A percentile compares a stretch with the other conserved stretches of the same genome.
Conservation (phyloP, 2,329 filamentous ascomycete genomes). For the Elsinoe necatrix region DNA sequence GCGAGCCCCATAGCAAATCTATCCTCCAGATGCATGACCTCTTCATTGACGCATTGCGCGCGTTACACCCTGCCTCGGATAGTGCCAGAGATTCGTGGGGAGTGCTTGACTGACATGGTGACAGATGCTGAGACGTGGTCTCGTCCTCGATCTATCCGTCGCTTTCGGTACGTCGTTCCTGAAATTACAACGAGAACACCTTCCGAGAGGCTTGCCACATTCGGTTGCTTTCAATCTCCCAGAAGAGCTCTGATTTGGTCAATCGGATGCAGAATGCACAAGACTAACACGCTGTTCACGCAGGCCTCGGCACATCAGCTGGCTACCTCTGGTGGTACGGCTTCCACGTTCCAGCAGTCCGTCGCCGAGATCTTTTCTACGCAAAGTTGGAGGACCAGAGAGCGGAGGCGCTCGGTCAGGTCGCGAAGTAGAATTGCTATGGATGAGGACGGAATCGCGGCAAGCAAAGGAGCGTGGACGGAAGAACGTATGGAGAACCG, state of each 20-base stretch:
- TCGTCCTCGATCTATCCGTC: conserved; percentile 59
- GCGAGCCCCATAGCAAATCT: background rate
- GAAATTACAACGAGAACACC: background rate
- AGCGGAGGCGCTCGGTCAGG: conserved; percentile 39
- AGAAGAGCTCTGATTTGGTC: background rate
- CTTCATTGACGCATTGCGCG: background rate
- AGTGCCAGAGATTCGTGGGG: background rate
- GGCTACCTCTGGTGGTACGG: conserved; percentile 64
- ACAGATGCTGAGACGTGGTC: conserved; percentile 57
- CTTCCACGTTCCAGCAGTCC: conserved; percentile 57
- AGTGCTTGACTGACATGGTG: background rate
- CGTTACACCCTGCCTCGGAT: background rate
- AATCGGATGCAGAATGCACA: background rate
- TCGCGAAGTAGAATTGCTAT: background rate
- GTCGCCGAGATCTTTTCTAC: conserved; percentile 56
- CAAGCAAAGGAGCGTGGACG: background rate
- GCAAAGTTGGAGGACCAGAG: conserved; percentile 55
- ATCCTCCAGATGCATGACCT: background rate
- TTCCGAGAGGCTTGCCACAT: background rate
- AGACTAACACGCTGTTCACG: background rate
- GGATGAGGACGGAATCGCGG: background rate
- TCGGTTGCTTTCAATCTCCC: background rate
- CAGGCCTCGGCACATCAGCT: conserved; percentile 53
- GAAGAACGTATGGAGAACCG: background rate
- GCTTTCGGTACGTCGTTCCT: conserved; percentile 50